Evolutionary conservation across 108 stramenopile genomes (phyloP).

Genomic region (Nitzschia sp.): DNA sequence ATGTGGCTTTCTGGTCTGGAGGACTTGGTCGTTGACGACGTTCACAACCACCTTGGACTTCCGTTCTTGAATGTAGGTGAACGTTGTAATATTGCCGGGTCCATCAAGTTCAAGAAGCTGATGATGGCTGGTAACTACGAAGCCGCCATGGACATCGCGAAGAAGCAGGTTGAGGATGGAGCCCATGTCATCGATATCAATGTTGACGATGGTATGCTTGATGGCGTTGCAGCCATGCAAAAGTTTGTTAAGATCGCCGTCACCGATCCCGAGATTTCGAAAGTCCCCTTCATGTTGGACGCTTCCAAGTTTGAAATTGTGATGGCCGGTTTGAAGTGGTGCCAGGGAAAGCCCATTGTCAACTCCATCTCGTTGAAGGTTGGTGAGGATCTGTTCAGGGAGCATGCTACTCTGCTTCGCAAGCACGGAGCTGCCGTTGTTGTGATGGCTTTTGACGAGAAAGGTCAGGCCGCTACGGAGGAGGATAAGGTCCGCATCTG

Average conservation of each 20-base stretch:
- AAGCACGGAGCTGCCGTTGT: slow-evolving; percentile 98
- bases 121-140: slow-evolving; percentile 96
- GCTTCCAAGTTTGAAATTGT: slow-evolving; percentile 99
- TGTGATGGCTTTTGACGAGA: slow-evolving; percentile 99
- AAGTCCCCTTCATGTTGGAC: slow-evolving; percentile 99
- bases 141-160: slow-evolving; percentile 97
- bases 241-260: slow-evolving; percentile 99
- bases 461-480: slow-evolving; percentile 97
- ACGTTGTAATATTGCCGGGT: slow-evolving; percentile 97
- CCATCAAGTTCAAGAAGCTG: slow-evolving; percentile 94
- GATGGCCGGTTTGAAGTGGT: slow-evolving; percentile 94
- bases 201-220: slow-evolving; percentile 98
- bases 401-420: slow-evolving; percentile 93
- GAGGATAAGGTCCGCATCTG: slow-evolving; percentile 98
- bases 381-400: slow-evolving; percentile 96
- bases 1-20: slow-evolving; percentile 98
- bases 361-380: slow-evolving; percentile 99
- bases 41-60: slow-evolving; percentile 90
- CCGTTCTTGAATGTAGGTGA: slow-evolving; percentile 98
- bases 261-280: slow-evolving; percentile 95
- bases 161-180: slow-evolving; percentile 97
- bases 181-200: slow-evolving; percentile 99
- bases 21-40: slow-evolving; percentile 89
- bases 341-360: slow-evolving; percentile 96
- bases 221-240: slow-evolving; percentile 97